Evolutionary conservation across 495 filamentous ascomycete species (phyloP).

Genomic region (Podospora anserina): DNA sequence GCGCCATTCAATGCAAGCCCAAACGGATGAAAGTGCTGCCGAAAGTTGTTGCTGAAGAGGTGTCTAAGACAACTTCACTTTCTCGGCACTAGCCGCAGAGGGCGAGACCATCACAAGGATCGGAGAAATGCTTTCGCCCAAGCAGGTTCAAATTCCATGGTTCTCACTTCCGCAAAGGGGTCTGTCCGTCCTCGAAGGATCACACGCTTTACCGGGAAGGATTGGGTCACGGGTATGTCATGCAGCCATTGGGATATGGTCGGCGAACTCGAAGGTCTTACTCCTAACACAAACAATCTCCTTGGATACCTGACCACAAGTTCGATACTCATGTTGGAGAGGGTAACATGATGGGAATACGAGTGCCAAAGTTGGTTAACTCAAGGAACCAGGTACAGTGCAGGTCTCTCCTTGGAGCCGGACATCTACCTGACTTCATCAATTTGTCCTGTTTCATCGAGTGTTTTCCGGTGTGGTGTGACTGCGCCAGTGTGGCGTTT

Average conservation of each 20-base stretch:
- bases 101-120: neutral
- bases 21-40: neutral
- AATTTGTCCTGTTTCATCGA: neutral
- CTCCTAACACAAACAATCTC: neutral
- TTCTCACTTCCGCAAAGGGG: no score
- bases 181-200: neutral
- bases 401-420: neutral
- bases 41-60: neutral
- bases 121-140: no score
- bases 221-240: neutral
- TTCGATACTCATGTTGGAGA: neutral
- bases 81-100: neutral
- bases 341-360: neutral
- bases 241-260: neutral
- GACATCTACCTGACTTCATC: neutral
- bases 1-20: neutral
- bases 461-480: neutral
- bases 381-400: neutral
- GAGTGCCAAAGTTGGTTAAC: neutral
- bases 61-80: neutral
- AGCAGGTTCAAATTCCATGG: no score
- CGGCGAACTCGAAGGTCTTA: neutral
- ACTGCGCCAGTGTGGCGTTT: neutral
- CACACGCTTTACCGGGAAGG: neutral
- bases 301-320: neutral